These are phyloP conservation scores for Teunomyces atbi DNA, from an alignment of 805 yeast species.

Conservation along the genomic window DNA sequence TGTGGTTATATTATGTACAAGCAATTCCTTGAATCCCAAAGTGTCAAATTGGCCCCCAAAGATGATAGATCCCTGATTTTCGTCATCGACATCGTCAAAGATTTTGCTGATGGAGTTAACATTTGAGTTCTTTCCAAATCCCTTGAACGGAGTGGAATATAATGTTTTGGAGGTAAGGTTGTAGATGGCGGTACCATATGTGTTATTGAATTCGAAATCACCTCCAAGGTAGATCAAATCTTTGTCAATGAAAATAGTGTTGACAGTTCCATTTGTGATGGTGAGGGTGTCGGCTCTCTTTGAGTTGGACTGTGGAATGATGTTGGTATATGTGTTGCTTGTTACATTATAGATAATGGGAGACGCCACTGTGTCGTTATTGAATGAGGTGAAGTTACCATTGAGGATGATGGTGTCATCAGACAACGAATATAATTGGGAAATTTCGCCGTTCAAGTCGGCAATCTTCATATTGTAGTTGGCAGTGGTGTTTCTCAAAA, in stretches of 20 bases:
- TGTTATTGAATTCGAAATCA: constrained; percentile 51
- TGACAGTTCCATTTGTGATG: constrained; percentile 28
- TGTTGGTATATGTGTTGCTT: constrained; percentile 19
- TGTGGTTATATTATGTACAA: constrained; percentile 34
- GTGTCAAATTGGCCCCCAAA: constrained; percentile 79
- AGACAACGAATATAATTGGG: constrained; percentile 25
- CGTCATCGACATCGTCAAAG: constrained; percentile 29
- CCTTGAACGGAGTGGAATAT: constrained; percentile 62
- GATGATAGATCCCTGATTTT: constrained; percentile 47
- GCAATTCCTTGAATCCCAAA: constrained; percentile 51
- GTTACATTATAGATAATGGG: constrained; percentile 39
- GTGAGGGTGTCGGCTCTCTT: constrained; percentile 17
- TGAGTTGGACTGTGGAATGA: constrained; percentile 15
- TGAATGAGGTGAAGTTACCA: constrained; percentile 38
- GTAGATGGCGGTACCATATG: constrained; percentile 65
- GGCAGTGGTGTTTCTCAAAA: constrained; percentile 19
- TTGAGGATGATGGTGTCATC: constrained; percentile 29
- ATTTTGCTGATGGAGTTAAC: constrained; percentile 63
- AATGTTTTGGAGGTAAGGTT: constrained; percentile 45
- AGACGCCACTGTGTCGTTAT: constrained; percentile 20
- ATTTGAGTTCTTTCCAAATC: constrained; percentile 60
- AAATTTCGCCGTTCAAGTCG: constrained; percentile 29
- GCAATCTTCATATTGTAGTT: constrained; percentile 23
- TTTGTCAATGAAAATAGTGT: constrained; percentile 37
- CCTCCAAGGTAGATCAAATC: constrained; percentile 79